These are phyloP conservation scores for Globisporangium solare DNA, from an alignment of 352 stramenopile genomes.

Conservation along the genomic window DNA sequence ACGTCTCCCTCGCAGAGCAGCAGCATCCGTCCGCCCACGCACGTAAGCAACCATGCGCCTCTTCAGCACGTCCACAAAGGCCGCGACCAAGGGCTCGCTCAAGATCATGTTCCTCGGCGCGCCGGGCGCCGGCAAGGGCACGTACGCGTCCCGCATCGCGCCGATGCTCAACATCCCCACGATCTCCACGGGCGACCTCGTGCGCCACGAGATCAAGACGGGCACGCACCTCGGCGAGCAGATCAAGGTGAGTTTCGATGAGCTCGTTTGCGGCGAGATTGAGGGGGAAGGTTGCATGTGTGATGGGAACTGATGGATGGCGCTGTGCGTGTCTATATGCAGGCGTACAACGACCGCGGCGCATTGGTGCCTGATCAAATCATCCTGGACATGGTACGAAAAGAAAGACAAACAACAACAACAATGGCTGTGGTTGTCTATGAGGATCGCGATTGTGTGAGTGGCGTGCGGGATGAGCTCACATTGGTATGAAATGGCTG, in stretches of 20 bases:
- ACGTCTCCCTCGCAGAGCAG: background rate
- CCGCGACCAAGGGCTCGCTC: constrained; percentile 23
- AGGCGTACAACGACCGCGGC: constrained; percentile 81
- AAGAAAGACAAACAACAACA: background rate
- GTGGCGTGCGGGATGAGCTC: background rate
- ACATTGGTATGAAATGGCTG: background rate
- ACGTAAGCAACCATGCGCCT: constrained; percentile 3
- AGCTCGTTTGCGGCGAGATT: no score
- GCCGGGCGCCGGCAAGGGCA: constrained; percentile 88
- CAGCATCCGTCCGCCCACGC: constrained; percentile 5
- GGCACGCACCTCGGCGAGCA: constrained; percentile 58
- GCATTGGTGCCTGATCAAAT: constrained; percentile 85
- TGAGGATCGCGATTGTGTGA: constrained; percentile 3
- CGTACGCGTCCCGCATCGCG: constrained; percentile 85
- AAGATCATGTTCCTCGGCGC: constrained; percentile 91
- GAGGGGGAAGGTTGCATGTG: background rate
- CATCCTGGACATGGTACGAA: constrained; percentile 79
- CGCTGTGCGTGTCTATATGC: background rate
- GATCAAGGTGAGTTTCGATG: constrained; percentile 49
- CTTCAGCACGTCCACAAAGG: constrained; percentile 19
- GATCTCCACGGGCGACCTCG: constrained; percentile 87
- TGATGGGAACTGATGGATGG: background rate
- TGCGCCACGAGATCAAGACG: constrained; percentile 86
- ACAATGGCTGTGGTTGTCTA: background rate
- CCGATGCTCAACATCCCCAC: constrained; percentile 82